Conservation (phyloP, 345 rosid species). For the Heritiera littoralis region DNA sequence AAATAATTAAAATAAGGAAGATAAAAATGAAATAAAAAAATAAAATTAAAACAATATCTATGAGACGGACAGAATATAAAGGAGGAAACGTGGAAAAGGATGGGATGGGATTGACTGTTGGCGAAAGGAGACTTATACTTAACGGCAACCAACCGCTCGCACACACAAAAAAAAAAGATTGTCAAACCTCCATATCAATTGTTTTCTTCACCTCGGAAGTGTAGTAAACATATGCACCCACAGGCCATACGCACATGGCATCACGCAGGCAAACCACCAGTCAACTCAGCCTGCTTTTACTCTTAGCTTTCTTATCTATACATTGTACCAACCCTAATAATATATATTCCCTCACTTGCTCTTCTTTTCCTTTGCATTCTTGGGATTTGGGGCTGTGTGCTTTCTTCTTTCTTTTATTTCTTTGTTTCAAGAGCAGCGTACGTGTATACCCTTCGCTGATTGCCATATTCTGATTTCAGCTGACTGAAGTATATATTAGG, state of each 20-base stretch:
- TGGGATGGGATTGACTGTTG: background rate
- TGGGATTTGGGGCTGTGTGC: background rate
- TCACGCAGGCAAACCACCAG: slow-evolving; percentile 46
- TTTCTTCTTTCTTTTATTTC: background rate
- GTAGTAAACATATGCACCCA: background rate
- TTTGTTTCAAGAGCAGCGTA: background rate
- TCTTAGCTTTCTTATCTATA: background rate
- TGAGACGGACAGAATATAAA: too few species aligned
- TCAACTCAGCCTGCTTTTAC: slow-evolving; percentile 43
- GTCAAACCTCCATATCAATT: background rate
- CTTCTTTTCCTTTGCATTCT: background rate
- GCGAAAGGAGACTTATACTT: slow-evolving; percentile 33
- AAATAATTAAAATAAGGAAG: too few species aligned
- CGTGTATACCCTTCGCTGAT: too few species aligned
- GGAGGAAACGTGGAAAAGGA: background rate
- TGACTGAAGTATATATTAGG: background rate
- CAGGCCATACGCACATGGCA: background rate
- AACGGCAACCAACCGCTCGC: slow-evolving; percentile 35
- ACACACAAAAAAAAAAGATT: background rate
- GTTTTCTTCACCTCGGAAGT: background rate
- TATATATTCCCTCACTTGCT: slow-evolving; percentile 14
- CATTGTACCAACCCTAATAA: background rate
- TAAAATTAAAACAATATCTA: background rate
- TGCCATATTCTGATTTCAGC: background rate
- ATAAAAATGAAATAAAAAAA: background rate